Percentiles rank a stretch among this genome's conserved stretches.
Evolutionary conservation across 139 green algal genomes (phyloP).

Genomic region (Chlamydomonas sp.): DNA sequence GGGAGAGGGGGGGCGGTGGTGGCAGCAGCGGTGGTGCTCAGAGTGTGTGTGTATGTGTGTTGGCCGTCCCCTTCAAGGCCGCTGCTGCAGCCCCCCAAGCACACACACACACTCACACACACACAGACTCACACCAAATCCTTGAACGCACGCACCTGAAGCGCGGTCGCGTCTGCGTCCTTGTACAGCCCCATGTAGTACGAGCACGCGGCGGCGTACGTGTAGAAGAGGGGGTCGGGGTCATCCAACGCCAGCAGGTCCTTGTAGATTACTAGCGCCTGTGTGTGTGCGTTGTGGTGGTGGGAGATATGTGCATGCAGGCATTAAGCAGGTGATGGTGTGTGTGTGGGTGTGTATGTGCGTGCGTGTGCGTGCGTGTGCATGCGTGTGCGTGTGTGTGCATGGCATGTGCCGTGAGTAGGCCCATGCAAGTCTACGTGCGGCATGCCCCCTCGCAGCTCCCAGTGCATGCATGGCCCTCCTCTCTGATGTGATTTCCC

Average conservation of each 20-base stretch:
- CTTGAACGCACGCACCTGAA: constrained; percentile 28
- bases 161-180: constrained; percentile 46
- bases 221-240: constrained; percentile 54
- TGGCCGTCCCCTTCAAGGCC: neutral
- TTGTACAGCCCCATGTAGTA: constrained; percentile 72
- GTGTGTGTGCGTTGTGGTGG: too few relatives aligned
- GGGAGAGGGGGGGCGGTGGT: neutral
- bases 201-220: constrained; percentile 57
- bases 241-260: constrained; percentile 53
- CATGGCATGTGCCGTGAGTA: too few relatives aligned
- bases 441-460: too few relatives aligned
- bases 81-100: neutral
- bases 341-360: neutral
- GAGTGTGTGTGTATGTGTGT: constrained; percentile 8
- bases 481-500: neutral
- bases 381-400: neutral
- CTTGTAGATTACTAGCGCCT: constrained; percentile 60
- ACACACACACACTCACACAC: too few relatives aligned
- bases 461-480: neutral
- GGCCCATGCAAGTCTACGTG: too few relatives aligned
- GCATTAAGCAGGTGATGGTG: neutral
- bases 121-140: neutral
- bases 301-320: neutral
- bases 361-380: neutral
- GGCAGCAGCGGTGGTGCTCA: too few relatives aligned